Percentiles rank a stretch among this genome's conserved stretches.
These are phyloP conservation scores for Cladophialophora chaetospira DNA, from an alignment of 2,329 filamentous ascomycete species.

Conservation along the genomic window DNA sequence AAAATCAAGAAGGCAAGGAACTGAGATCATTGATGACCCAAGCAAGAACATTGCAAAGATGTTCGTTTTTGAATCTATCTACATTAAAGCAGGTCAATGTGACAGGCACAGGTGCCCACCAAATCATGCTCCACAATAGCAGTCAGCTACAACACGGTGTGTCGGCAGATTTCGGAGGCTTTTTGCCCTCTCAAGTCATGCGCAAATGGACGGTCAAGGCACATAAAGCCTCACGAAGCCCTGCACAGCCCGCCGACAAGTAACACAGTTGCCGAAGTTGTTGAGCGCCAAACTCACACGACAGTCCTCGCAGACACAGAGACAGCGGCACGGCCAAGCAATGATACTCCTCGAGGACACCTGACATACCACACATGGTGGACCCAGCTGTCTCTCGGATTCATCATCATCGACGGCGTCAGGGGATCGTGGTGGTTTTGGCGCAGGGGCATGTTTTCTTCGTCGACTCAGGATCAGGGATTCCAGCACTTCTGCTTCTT, in stretches of 20 bases:
- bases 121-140: too few relatives aligned
- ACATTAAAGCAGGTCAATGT: too few relatives aligned
- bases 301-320: constrained; percentile 94
- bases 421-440: constrained; percentile 11
- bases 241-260: constrained; percentile 82
- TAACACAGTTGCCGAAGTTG: constrained; percentile 95
- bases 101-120: too few relatives aligned
- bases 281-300: constrained; percentile 92
- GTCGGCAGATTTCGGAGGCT: too few relatives aligned
- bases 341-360: constrained; percentile 82
- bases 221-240: constrained; percentile 93
- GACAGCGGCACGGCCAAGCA: constrained; percentile 93
- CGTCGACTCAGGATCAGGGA: constrained; percentile 57
- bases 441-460: constrained; percentile 41
- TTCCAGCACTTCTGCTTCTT: constrained; percentile 62
- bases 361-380: constrained; percentile 93
- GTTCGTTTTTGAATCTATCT: too few relatives aligned
- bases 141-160: too few relatives aligned
- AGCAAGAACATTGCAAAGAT: too few relatives aligned
- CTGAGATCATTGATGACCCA: too few relatives aligned
- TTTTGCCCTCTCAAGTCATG: too few relatives aligned
- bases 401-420: constrained; percentile 8
- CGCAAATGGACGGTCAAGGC: constrained; percentile 60
- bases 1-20: too few relatives aligned
- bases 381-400: constrained; percentile 56